Percentiles rank a stretch among this genome's conserved stretches.
phyloP scores from a whole-genome alignment of 2,329 filamentous ascomycete genomes.

The Trichoderma cornu-damae region DNA sequence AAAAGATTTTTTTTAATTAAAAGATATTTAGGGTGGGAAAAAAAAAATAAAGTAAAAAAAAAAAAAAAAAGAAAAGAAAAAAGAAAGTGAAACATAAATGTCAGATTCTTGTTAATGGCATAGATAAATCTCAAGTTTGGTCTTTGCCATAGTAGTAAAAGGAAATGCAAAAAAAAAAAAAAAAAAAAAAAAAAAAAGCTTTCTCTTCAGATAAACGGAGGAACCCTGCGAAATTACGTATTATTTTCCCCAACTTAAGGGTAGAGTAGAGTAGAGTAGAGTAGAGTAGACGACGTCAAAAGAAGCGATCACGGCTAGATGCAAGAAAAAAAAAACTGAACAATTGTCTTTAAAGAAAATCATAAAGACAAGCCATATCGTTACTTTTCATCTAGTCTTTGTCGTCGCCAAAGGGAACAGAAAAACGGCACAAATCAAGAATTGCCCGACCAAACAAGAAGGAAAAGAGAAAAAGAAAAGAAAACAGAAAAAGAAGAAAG shows the following conservation, averaged over 20 bases:
- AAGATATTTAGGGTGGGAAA: no score
- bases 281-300: not conserved
- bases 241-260: not conserved
- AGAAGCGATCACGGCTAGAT: not conserved
- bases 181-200: not conserved
- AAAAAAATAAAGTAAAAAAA: no score
- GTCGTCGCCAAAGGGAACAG: not conserved
- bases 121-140: not conserved
- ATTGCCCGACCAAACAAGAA: not conserved
- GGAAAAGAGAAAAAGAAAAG: not conserved
- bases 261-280: not conserved
- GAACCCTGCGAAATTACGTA: not conserved
- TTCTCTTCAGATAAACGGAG: not conserved
- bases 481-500: not conserved
- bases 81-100: not conserved
- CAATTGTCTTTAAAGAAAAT: constrained; percentile 7
- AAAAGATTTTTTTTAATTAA: not conserved
- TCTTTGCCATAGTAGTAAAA: not conserved
- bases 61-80: not conserved
- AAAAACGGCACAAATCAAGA: constrained; percentile 1
- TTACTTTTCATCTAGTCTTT: constrained; percentile 18
- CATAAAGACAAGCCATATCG: constrained; percentile 1
- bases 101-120: not conserved
- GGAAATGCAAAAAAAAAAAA: not conserved
- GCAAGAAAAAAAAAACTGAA: not conserved